A percentile compares a stretch with the other conserved stretches of the same genome.
Conservation (phyloP, 495 filamentous ascomycete genomes). For the Aspergillus hancockii region DNA sequence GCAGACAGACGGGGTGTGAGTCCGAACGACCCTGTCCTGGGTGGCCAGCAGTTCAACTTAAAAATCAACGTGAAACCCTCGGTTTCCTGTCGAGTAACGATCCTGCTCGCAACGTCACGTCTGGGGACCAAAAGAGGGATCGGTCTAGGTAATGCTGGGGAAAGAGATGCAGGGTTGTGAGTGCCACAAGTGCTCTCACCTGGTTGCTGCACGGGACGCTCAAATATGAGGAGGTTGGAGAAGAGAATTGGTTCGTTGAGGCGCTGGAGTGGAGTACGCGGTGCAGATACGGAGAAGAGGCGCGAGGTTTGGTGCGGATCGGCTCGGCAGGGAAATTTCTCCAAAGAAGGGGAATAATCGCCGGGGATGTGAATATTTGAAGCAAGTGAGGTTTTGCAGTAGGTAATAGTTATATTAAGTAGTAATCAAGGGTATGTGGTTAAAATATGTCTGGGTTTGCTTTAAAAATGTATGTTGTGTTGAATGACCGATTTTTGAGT, state of each 20-base stretch:
- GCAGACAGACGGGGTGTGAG: not conserved
- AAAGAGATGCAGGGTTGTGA: not conserved
- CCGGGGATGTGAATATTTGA: not conserved
- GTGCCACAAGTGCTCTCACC: not conserved
- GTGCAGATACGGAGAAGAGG: not conserved
- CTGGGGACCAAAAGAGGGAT: not conserved
- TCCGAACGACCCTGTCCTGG: not conserved
- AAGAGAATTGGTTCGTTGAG: constrained; percentile 12
- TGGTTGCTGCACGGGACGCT: constrained; percentile 8
- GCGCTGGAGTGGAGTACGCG: constrained; percentile 7
- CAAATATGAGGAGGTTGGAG: constrained; percentile 4
- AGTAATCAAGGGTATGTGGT: not conserved
- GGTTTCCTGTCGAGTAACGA: not conserved
- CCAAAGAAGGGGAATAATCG: not conserved
- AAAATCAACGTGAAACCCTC: not conserved
- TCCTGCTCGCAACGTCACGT: not conserved
- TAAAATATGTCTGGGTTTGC: too few relatives aligned
- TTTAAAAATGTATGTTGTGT: too few relatives aligned
- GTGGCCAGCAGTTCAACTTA: not conserved
- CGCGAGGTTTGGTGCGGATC: constrained; percentile 10
- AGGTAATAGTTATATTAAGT: too few relatives aligned
- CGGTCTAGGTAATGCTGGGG: not conserved
- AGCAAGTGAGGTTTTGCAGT: not conserved
- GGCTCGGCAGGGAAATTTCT: constrained; percentile 10
- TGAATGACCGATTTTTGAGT: too few relatives aligned